Evolutionary conservation across 352 stramenopile genomes (phyloP).

Genomic region (Pythium plurisporium): DNA sequence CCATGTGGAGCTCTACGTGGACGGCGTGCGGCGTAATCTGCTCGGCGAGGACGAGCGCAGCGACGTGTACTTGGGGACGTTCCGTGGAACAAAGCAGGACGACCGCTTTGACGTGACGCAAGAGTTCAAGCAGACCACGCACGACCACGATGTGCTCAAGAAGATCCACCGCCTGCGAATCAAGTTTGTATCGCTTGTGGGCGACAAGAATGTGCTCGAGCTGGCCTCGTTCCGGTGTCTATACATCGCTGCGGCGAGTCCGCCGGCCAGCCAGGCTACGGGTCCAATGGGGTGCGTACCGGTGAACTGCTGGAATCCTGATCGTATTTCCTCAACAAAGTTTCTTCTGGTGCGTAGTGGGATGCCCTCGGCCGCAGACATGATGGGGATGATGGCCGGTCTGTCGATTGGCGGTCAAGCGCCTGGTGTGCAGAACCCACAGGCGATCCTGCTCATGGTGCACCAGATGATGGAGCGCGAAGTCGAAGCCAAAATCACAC

Average conservation of each 20-base stretch:
- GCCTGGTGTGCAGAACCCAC: conserved; percentile 22
- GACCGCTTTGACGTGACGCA: conserved; percentile 38
- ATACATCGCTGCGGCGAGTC: conserved; percentile 23
- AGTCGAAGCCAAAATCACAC: conserved; percentile 63
- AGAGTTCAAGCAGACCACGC: conserved; percentile 39
- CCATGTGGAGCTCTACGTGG: conserved; percentile 61
- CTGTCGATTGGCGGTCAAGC: not conserved
- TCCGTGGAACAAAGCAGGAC: conserved; percentile 34
- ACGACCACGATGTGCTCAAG: conserved; percentile 55
- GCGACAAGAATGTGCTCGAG: conserved; percentile 42
- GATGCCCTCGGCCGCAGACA: not conserved
- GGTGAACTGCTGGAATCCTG: too few relatives aligned
- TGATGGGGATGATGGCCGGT: conserved; percentile 15
- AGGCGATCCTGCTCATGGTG: conserved; percentile 40
- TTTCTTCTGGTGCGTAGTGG: not conserved
- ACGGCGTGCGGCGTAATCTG: conserved; percentile 46
- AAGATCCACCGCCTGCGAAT: conserved; percentile 39
- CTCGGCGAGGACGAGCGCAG: conserved; percentile 54
- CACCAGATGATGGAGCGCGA: conserved; percentile 63
- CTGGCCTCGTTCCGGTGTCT: conserved; percentile 40
- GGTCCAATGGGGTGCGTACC: too few relatives aligned
- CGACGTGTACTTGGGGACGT: conserved; percentile 73
- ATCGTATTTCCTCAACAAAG: too few relatives aligned
- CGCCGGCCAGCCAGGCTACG: too few relatives aligned
- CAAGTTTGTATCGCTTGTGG: conserved; percentile 72